Evolutionary conservation across 1,139 yeast genomes (phyloP).

Genomic region (Protomyces macrosporus): DNA sequence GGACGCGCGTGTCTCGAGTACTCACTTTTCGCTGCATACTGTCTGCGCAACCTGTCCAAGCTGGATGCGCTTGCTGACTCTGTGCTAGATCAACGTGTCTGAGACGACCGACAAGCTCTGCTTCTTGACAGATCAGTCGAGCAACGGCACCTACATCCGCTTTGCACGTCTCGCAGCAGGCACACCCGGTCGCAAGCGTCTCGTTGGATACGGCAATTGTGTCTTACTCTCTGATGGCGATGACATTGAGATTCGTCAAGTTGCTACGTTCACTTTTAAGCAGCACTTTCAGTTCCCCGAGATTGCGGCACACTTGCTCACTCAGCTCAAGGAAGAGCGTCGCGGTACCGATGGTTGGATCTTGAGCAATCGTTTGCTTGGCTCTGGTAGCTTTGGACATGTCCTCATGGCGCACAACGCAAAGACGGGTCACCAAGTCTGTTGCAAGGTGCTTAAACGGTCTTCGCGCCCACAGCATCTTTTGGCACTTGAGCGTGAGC

Average conservation of each 20-base stretch:
- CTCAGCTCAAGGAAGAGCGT: conserved; percentile 14
- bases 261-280: conserved; percentile 35
- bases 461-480: conserved; percentile 14
- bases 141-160: conserved; percentile 39
- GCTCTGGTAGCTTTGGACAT: conserved; percentile 60
- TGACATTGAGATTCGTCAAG: conserved; percentile 41
- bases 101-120: conserved; percentile 49
- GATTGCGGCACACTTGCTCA: background rate
- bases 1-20: conserved; percentile 2
- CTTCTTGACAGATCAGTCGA: conserved; percentile 54
- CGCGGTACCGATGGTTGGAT: conserved; percentile 41
- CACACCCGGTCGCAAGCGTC: conserved; percentile 4
- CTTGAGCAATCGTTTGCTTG: conserved; percentile 46
- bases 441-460: conserved; percentile 35
- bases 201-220: conserved; percentile 40
- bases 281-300: conserved; percentile 29
- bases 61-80: no score
- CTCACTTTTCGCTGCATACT: conserved; percentile 21
- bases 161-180: background rate
- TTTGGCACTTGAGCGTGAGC: conserved; percentile 32
- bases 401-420: conserved; percentile 38
- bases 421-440: conserved; percentile 32
- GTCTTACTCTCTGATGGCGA: conserved; percentile 48
- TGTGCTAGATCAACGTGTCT: conserved; percentile 2
- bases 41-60: background rate